Base-by-base conservation (phyloP, 2,329 filamentous ascomycete genomes). In the Cordyceps javanica region DNA sequence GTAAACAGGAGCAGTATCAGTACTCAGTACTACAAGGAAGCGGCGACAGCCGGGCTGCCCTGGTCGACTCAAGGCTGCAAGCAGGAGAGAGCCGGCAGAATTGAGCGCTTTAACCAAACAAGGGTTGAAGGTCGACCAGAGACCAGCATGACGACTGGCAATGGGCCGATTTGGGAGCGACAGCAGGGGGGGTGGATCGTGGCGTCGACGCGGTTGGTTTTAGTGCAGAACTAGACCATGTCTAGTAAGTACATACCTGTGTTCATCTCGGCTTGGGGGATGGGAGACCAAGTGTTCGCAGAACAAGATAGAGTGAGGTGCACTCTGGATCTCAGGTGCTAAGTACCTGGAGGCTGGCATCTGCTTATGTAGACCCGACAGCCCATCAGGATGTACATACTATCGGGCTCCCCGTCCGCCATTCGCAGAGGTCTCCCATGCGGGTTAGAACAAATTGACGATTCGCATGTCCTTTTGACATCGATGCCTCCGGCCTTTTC, bases 111-210 rank as follows among this genome's bases (percentile, higher is more conserved):
- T 7, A 14, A 44, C 51, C 39, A 23, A 28, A 54, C 28, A n/a
- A 54, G 51, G 51, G 39, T 45, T 45, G 39, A 28, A 19, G 19
- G 32, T 8, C 3, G 30, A 23, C 13, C 19, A 25, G 8, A 23
- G 8, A 23, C 30, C 26, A 45, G 39, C 39, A 30, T 42, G 26
- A 28, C 51, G 50, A 53, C 50, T 32, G 28, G 38, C 38, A 54
- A 54, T 54, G 51, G 51, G 51, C 28, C 51, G 51, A 54, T 54
- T 54, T 54, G 51, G 51, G 51, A 54, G 51, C 41, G 41, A 54
- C 51, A 45, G 21, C 51, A 54, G 39, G 51, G 39, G 48, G 51
- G 41, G 41, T 54, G 51, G 51, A 54, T 54, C 51, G 51, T 54
- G 51, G 51, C 51, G 51, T 54, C 39, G 39, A 45, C 36, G 41